A percentile compares a stretch with the other conserved stretches of the same genome.
Conservation (phyloP, 768 basidiomycete species). For the Lentinula aciculospora region DNA sequence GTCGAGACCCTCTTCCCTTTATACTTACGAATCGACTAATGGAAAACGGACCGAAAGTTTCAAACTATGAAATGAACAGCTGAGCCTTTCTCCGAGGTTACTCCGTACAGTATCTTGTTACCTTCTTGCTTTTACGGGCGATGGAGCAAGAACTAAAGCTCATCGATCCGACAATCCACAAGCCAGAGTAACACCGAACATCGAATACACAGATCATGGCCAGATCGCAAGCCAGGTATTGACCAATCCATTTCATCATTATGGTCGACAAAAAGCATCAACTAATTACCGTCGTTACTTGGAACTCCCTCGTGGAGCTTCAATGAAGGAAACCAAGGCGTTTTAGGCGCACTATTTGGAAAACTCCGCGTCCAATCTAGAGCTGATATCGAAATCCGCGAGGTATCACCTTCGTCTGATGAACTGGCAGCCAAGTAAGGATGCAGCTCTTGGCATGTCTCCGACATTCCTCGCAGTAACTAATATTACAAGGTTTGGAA, state of each 20-base stretch:
- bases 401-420: neutral
- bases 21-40: neutral
- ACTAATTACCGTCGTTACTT: neutral
- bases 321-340: slow-evolving; percentile 4
- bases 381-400: neutral
- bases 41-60: neutral
- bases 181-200: neutral
- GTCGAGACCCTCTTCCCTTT: neutral
- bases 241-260: neutral
- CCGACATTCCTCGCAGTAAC: neutral
- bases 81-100: slow-evolving; percentile 5
- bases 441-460: neutral
- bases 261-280: neutral
- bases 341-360: neutral
- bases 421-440: neutral
- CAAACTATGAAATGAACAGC: neutral
- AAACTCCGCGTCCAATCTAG: slow-evolving; percentile 1
- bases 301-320: neutral
- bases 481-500: neutral
- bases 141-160: neutral
- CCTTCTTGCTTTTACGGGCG: neutral
- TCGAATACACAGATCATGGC: neutral
- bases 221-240: too few species aligned
- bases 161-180: neutral
- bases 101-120: neutral